These are phyloP conservation scores for Naganishia sp. DNA, from an alignment of 1,284 basidiomycete genomes.

Conservation along the genomic window DNA sequence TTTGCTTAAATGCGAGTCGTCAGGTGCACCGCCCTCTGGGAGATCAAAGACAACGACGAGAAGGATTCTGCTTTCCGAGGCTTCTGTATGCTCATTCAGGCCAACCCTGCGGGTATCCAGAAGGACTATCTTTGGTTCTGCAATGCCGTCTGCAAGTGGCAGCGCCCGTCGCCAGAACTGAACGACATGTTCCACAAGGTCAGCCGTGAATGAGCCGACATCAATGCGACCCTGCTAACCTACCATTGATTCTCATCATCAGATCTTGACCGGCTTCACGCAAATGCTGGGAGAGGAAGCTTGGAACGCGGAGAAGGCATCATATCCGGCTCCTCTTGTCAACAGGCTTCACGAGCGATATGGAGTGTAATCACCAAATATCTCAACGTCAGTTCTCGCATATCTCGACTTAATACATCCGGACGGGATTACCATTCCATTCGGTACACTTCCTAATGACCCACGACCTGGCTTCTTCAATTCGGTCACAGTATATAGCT, in stretches of 20 bases:
- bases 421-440: not conserved
- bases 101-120: slow-evolving; percentile 86
- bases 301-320: slow-evolving; percentile 45
- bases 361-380: slow-evolving; percentile 40
- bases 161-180: slow-evolving; percentile 79
- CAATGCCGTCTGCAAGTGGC: slow-evolving; percentile 94
- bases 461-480: slow-evolving; percentile 10
- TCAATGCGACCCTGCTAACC: not conserved
- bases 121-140: slow-evolving; percentile 94
- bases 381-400: slow-evolving; percentile 1
- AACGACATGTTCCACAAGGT: slow-evolving; percentile 81
- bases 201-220: slow-evolving; percentile 26
- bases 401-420: slow-evolving; percentile 5
- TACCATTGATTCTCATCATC: slow-evolving; percentile 7
- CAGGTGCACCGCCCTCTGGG: slow-evolving; percentile 86
- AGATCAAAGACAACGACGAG: slow-evolving; percentile 99
- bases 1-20: not conserved
- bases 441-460: slow-evolving; percentile 4
- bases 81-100: slow-evolving; percentile 91
- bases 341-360: slow-evolving; percentile 52
- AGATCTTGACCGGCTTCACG: slow-evolving; percentile 53
- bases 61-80: slow-evolving; percentile 99
- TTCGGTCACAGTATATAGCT: slow-evolving; percentile 19
- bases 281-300: slow-evolving; percentile 44
- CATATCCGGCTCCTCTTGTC: slow-evolving; percentile 50